phyloP scores from a whole-genome alignment of 768 basidiomycete genomes.

The Amanita inopinata region DNA sequence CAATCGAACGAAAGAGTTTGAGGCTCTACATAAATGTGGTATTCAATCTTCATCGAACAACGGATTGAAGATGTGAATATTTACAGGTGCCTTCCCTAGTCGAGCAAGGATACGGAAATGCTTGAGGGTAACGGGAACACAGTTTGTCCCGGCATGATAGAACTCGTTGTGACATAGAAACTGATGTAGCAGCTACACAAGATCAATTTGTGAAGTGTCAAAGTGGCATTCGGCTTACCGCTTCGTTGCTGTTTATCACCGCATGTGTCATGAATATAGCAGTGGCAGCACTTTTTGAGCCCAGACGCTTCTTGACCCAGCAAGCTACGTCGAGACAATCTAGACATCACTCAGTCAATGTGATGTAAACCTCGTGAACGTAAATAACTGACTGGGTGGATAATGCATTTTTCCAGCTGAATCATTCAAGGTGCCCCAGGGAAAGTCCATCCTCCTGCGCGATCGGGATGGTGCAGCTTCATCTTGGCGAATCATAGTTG shows the following conservation, averaged over 20 bases:
- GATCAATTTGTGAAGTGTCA: slow-evolving; percentile 5
- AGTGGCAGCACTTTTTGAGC: slow-evolving; percentile 43
- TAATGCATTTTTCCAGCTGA: slow-evolving; percentile 44
- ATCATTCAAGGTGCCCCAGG: slow-evolving; percentile 28
- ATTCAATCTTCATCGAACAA: neutral
- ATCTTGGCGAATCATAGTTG: slow-evolving; percentile 66
- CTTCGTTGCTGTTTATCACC: slow-evolving; percentile 53
- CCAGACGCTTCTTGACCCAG: slow-evolving; percentile 53
- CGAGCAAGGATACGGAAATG: slow-evolving; percentile 70
- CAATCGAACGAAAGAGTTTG: slow-evolving; percentile 51
- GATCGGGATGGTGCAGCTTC: slow-evolving; percentile 51
- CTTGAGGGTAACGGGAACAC: slow-evolving; percentile 64
- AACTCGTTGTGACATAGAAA: slow-evolving; percentile 20
- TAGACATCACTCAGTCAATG: slow-evolving; percentile 19
- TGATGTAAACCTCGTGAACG: neutral
- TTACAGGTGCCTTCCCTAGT: slow-evolving; percentile 50
- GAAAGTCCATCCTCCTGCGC: slow-evolving; percentile 45
- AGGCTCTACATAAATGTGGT: slow-evolving; percentile 25
- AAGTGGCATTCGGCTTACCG: slow-evolving; percentile 20
- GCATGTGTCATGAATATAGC: slow-evolving; percentile 69
- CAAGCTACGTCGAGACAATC: slow-evolving; percentile 47
- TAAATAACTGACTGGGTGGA: slow-evolving; percentile 39
- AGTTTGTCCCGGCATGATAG: neutral
- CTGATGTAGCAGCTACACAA: slow-evolving; percentile 35
- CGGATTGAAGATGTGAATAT: slow-evolving; percentile 17